Conservation (phyloP, 306 rosid genomes). For the Gastrolobium villosum region DNA sequence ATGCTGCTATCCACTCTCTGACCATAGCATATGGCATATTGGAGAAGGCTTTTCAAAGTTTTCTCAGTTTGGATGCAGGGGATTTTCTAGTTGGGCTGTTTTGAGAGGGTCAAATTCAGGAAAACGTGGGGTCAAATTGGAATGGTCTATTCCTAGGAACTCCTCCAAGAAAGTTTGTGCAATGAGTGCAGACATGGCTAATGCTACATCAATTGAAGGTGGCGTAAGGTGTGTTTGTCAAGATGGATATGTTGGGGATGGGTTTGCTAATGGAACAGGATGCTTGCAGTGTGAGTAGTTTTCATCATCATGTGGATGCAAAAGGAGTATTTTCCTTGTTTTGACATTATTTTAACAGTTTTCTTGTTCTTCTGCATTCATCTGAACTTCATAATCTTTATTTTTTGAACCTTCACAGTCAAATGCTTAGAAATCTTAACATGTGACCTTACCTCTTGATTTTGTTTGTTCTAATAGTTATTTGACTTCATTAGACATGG, state of each 20-base stretch:
- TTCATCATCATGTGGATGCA: conserved; percentile 17
- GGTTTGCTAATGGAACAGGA: conserved; percentile 79
- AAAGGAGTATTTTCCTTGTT: conserved; percentile 16
- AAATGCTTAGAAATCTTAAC: not conserved
- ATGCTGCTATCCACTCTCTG: conserved; percentile 91
- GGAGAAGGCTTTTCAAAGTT: conserved; percentile 79
- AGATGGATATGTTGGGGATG: conserved; percentile 85
- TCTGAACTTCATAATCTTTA: not conserved
- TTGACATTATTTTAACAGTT: not conserved
- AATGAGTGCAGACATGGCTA: conserved; percentile 58
- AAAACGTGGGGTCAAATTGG: conserved; percentile 86
- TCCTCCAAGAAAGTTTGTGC: conserved; percentile 66
- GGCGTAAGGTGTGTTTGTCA: conserved; percentile 79
- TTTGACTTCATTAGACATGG: conserved; percentile 2
- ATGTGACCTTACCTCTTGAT: conserved; percentile 5
- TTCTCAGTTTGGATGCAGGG: conserved; percentile 88
- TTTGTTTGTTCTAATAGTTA: not conserved
- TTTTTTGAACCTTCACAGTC: not conserved
- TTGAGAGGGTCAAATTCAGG: conserved; percentile 67
- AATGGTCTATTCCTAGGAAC: conserved; percentile 86
- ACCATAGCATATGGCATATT: conserved; percentile 77
- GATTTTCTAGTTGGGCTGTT: conserved; percentile 91
- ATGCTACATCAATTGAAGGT: conserved; percentile 69
- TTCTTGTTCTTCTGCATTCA: conserved; percentile 2
- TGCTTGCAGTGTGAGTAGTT: conserved; percentile 76